Base-by-base conservation (phyloP, 495 filamentous ascomycete species). In the Durotheca rogersii region DNA sequence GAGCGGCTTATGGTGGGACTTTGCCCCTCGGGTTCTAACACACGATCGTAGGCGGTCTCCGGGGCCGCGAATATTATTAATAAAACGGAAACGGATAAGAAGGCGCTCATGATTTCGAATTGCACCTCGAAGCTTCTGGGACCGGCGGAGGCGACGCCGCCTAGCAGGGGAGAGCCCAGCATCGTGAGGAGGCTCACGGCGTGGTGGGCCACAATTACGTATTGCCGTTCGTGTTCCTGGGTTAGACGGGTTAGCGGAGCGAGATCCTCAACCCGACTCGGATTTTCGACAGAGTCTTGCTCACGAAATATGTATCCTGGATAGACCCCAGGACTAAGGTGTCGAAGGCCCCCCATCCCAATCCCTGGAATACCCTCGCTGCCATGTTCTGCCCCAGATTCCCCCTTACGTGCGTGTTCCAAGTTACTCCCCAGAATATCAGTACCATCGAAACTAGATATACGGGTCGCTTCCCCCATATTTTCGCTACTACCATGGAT, bases 261-360 rank as follows among this genome's bases (percentile, higher is more conserved):
- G 31, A 10, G 18, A 21, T 25, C 23, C 20, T 17, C 0, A 11
- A 29, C 15, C 15, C 0, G n/a, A 29, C 15, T 9, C 3, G n/a
- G 46, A 12, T 2, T 12, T 14, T 7, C 14, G 32, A 29, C 7
- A 20, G 33, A n/a, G 19, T 4, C 23, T 7, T 20, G 58, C 73
- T 62, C 54, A 80, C 76, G 55, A 77, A 79, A 53, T 69, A 80
- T 1, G 74, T 75, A 47, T 80, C 77, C 34, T 73, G 67, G 27
- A 80, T 74, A 0, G 67, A 72, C 11, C 67, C 66, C 16, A 70
- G 51, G 1, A 76, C 67, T 27, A 80, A 58, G 6, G 70, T 67
- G 48, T 80, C 77, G 32, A 77, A 74, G 17, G 69, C 67, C 20
- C 77, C 77, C 77, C 77, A 80, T n/a, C 73, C 76, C 6, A 78